Conservation (phyloP, 140 eudicot species). For the Erigeron philadelphicus region DNA sequence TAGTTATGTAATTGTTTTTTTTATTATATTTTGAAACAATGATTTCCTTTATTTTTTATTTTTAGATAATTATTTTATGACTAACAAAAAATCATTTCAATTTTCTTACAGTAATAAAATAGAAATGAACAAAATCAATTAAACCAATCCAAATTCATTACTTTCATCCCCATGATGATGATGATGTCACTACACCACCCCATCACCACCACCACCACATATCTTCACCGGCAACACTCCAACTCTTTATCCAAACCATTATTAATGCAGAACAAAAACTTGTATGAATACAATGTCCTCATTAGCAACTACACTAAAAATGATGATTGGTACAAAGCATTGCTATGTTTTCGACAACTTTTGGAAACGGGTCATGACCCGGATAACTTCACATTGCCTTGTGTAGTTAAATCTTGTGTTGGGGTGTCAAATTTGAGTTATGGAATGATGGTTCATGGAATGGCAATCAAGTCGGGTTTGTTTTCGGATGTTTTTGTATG, state of each 20-base stretch:
- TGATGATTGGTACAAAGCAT: constrained; percentile 37
- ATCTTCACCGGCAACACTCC: not conserved
- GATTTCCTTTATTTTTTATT: too few species aligned
- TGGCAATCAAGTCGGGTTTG: constrained; percentile 54
- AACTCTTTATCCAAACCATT: not conserved
- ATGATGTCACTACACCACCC: not conserved
- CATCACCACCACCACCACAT: not conserved
- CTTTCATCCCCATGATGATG: too few species aligned
- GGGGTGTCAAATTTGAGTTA: constrained; percentile 32
- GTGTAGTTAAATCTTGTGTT: constrained; percentile 66
- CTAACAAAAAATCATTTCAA: too few species aligned
- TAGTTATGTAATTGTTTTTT: too few species aligned
- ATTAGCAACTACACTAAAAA: constrained; percentile 37
- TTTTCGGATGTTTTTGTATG: constrained; percentile 52
- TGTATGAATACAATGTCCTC: constrained; percentile 33
- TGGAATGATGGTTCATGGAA: constrained; percentile 50
- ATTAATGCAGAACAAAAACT: constrained; percentile 17
- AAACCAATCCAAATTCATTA: too few species aligned
- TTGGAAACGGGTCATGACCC: constrained; percentile 34
- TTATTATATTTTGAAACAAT: too few species aligned
- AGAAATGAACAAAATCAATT: too few species aligned
- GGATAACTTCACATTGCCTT: constrained; percentile 72
- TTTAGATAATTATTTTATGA: too few species aligned
- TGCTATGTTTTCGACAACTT: constrained; percentile 32
- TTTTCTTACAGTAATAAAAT: too few species aligned